phyloP scores from a whole-genome alignment of 2,329 filamentous ascomycete species.

The Microsporum audouinii region DNA sequence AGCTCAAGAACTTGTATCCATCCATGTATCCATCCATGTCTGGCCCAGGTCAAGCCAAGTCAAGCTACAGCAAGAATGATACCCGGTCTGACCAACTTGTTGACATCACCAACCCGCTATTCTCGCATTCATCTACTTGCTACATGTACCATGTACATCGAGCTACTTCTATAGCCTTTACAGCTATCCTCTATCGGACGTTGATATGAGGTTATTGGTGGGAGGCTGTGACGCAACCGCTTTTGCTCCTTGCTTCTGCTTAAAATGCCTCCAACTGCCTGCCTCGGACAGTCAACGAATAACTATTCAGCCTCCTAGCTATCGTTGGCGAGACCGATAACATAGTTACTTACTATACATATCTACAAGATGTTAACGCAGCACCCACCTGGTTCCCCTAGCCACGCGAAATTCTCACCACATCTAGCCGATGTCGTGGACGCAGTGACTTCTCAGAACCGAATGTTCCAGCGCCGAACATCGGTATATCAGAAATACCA shows the following conservation, averaged over 20 bases:
- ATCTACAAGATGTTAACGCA: background rate
- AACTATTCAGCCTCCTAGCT: background rate
- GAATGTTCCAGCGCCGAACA: conserved; percentile 20
- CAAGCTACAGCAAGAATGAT: background rate
- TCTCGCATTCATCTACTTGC: background rate
- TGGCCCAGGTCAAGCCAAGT: background rate
- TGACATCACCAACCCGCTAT: too few relatives aligned
- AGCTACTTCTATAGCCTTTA: background rate
- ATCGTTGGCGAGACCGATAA: background rate
- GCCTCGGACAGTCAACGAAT: background rate
- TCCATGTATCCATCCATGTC: background rate
- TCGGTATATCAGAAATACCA: conserved; percentile 27
- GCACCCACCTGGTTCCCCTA: background rate
- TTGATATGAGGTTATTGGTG: background rate
- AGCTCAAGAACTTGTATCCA: background rate
- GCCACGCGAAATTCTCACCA: background rate
- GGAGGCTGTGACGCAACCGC: background rate
- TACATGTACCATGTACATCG: background rate
- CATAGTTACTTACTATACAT: background rate
- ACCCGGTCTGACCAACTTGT: background rate
- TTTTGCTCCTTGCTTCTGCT: background rate
- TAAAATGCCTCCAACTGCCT: background rate
- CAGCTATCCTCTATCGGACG: background rate
- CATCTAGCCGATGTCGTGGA: background rate
- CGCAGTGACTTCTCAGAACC: conserved; percentile 4